Evolutionary conservation across 1,139 yeast genomes (phyloP), one percentile per base, ranked within the genome.

Genomic region (Pichia sp.): DNA sequence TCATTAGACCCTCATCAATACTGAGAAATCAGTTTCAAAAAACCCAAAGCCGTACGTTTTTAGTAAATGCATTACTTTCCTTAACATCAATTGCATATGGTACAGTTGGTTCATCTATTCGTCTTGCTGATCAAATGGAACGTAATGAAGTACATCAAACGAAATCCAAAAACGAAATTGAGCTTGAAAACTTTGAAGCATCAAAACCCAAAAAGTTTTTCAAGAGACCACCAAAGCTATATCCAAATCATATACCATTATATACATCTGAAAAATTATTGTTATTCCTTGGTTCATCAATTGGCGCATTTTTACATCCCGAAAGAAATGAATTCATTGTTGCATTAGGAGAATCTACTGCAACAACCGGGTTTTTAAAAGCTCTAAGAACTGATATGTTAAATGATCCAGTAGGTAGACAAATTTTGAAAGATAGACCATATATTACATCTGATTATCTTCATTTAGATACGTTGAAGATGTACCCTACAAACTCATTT

Each of bases 281-380:
- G 42, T 69, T 92, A 68, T 78, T 86, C 53, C 66, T 75, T 0
- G 85, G 92, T 1, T 84, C 95, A 7, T 89, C 95, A 1, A 61
- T 85, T n/a, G 94, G 92, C 18, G 85, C 97, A 0, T 82, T 76
- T 56, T 70, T 80, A 50, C 94, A 89, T 61, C 98, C 97, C 1
- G 88, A 83, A 59, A 64, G 85, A 44, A 82, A 82, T 50, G 88
- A 84, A 59, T 75, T 81, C 57, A 85, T 92, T 52, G 97, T 94
- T n/a, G 95, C 92, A 24, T 76, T 92, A 52, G 98, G 98, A 1
- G 99, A 92, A 64, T 80, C 92, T 18, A 85, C 96, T 0, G 96
- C 96, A 4, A 71, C 85, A 42, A 80, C 83, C 13, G 76, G 74
- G 38, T 80, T 89, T 32, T 72, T 94, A 52, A 73, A 72, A 29